These are phyloP conservation scores for Anthoceros angustus DNA, from an alignment of 225 moss, liverwort and hornwort genomes.

Conservation along the genomic window DNA sequence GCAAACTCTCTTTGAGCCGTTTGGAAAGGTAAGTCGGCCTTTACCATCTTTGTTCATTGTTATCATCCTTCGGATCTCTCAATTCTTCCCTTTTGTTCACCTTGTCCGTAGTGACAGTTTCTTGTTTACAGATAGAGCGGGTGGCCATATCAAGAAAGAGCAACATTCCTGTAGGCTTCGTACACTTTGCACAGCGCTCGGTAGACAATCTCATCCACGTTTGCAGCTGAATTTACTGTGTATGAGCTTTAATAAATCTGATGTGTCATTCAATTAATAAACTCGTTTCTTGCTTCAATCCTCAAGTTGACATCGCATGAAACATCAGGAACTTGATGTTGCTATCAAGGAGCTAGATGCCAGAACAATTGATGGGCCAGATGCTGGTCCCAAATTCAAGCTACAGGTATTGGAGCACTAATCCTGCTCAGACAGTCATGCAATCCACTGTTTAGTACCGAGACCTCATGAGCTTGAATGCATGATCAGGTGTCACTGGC, in stretches of 20 bases:
- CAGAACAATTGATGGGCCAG: slow-evolving; percentile 6
- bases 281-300: background rate
- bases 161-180: slow-evolving; percentile 14
- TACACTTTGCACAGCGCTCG: slow-evolving; percentile 14
- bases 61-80: background rate
- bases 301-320: background rate
- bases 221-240: background rate
- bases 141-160: slow-evolving; percentile 13
- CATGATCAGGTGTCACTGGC: slow-evolving; percentile 11
- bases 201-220: slow-evolving; percentile 1
- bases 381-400: slow-evolving; percentile 7
- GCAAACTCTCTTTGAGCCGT: slow-evolving; percentile 13
- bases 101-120: slow-evolving; percentile 4
- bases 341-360: slow-evolving; percentile 13
- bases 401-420: slow-evolving; percentile 9
- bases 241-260: background rate
- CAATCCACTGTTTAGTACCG: background rate
- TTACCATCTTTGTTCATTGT: background rate
- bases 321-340: slow-evolving; percentile 11
- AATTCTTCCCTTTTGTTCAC: background rate
- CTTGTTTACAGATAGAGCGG: slow-evolving; percentile 12
- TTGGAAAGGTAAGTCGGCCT: slow-evolving; percentile 9
- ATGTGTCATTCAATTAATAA: background rate
- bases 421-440: background rate
- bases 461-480: background rate